phyloP scores from a whole-genome alignment of 495 filamentous ascomycete genomes.

The Penicillium steckii region DNA sequence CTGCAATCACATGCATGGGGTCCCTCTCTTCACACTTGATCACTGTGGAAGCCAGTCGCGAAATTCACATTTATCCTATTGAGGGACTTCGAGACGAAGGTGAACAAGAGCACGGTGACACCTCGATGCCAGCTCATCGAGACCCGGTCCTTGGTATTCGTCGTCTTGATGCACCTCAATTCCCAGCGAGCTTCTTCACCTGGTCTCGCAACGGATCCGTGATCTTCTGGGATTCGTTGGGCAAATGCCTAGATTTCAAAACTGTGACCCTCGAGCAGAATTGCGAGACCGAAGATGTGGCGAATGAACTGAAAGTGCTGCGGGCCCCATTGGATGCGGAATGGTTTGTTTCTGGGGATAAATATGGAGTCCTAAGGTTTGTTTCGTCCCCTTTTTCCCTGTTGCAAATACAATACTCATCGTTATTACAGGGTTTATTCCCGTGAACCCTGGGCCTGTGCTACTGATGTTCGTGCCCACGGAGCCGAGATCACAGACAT shows the following conservation, averaged over 20 bases:
- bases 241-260: slow-evolving; percentile 61
- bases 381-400: slow-evolving; percentile 11
- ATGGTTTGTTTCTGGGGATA: slow-evolving; percentile 79
- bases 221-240: slow-evolving; percentile 76
- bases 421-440: slow-evolving; percentile 40
- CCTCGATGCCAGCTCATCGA: slow-evolving; percentile 63
- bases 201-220: slow-evolving; percentile 80
- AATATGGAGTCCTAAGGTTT: slow-evolving; percentile 75
- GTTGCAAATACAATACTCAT: slow-evolving; percentile 3
- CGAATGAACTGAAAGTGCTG: slow-evolving; percentile 77
- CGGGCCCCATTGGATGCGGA: slow-evolving; percentile 57
- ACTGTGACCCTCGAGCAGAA: slow-evolving; percentile 67
- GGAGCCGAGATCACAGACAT: slow-evolving; percentile 83
- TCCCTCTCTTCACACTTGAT: slow-evolving; percentile 66
- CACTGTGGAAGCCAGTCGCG: slow-evolving; percentile 70
- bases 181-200: slow-evolving; percentile 74
- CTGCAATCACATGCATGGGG: slow-evolving; percentile 63
- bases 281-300: slow-evolving; percentile 52
- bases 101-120: slow-evolving; percentile 30
- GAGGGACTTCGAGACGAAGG: slow-evolving; percentile 30
- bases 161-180: slow-evolving; percentile 54
- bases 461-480: slow-evolving; percentile 77
- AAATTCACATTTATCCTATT: slow-evolving; percentile 62
- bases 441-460: slow-evolving; percentile 46
- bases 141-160: slow-evolving; percentile 77